These are phyloP conservation scores for Raffaelea arxii DNA, from an alignment of 2,329 filamentous ascomycete genomes.

Conservation along the genomic window DNA sequence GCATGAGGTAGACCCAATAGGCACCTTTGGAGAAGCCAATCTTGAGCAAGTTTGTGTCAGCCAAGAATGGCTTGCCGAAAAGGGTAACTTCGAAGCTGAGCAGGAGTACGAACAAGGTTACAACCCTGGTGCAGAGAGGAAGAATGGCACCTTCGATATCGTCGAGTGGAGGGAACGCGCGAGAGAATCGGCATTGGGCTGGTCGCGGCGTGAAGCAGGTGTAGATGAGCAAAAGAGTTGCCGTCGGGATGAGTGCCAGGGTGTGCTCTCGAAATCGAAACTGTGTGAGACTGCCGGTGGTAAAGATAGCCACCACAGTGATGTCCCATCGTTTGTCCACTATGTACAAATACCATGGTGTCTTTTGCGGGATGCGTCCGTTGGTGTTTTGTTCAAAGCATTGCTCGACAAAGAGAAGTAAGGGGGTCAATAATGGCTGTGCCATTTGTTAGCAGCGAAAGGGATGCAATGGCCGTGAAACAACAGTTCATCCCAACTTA, in stretches of 20 bases:
- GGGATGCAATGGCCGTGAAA: too few relatives aligned
- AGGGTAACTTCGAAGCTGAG: neutral
- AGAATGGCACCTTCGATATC: neutral
- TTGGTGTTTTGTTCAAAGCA: too few relatives aligned
- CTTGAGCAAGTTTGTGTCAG: neutral
- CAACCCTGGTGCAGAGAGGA: neutral
- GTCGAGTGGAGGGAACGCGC: too few relatives aligned
- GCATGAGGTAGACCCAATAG: neutral
- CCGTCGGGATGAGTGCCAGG: neutral
- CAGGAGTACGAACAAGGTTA: neutral
- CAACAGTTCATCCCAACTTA: too few relatives aligned
- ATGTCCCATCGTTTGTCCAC: too few relatives aligned
- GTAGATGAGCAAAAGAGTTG: constrained; percentile 1
- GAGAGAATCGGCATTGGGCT: neutral
- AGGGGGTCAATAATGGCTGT: too few relatives aligned
- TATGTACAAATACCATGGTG: too few relatives aligned
- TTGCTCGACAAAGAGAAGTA: too few relatives aligned
- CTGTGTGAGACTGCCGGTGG: neutral
- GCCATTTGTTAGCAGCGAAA: too few relatives aligned
- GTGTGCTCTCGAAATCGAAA: neutral
- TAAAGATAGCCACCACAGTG: neutral
- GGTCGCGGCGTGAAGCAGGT: neutral
- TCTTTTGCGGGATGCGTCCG: too few relatives aligned
- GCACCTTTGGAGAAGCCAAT: neutral
- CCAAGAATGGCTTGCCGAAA: neutral